Evolutionary conservation across 371 early-diverging fungal species (phyloP).

Genomic region (Dipsacomyces acuminosporus): DNA sequence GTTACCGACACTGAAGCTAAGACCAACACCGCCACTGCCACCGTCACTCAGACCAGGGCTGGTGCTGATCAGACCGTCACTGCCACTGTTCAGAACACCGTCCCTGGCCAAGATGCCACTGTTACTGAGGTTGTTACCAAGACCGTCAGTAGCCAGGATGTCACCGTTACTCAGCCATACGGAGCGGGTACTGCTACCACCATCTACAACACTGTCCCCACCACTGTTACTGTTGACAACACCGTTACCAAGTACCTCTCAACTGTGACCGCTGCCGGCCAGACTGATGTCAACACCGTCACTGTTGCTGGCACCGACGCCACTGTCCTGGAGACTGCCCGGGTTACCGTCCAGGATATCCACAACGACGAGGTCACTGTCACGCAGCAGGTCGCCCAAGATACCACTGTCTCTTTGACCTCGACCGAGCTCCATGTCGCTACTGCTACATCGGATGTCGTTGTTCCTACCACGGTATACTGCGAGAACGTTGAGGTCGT

Average conservation of each 20-base stretch:
- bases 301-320: background rate
- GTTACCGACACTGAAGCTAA: background rate
- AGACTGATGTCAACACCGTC: slow-evolving; percentile 2
- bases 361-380: slow-evolving; percentile 2
- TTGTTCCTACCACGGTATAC: background rate
- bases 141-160: background rate
- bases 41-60: background rate
- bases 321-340: background rate
- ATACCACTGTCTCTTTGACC: background rate
- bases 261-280: background rate
- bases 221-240: background rate
- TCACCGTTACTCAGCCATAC: background rate
- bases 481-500: background rate
- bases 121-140: slow-evolving; percentile 1
- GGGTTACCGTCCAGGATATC: slow-evolving; percentile 1
- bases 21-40: background rate
- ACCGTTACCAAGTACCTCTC: slow-evolving; percentile 6
- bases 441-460: background rate
- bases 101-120: background rate
- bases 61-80: background rate
- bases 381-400: background rate
- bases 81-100: slow-evolving; percentile 1
- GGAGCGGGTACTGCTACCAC: background rate
- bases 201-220: background rate
- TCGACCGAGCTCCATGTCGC: background rate